A percentile compares a stretch with the other conserved stretches of the same genome.
These are phyloP conservation scores for Cladosporium sp. DNA, from an alignment of 2,329 filamentous ascomycete species.

Conservation along the genomic window DNA sequence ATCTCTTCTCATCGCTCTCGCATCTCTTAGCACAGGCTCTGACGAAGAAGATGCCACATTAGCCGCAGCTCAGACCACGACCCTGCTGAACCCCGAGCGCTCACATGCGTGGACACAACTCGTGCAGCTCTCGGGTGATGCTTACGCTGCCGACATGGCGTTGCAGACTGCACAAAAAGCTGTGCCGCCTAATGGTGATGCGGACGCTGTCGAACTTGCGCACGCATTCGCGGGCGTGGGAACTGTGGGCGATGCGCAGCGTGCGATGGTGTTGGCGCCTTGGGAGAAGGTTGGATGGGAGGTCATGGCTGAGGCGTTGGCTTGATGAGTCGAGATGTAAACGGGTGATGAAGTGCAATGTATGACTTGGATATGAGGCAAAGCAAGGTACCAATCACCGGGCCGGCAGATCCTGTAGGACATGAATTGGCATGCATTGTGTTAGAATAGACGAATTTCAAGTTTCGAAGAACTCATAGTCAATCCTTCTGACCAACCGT, in stretches of 20 bases:
- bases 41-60: conserved; percentile 46
- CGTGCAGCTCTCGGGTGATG: conserved; percentile 53
- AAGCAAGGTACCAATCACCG: no score
- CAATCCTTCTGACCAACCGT: no score
- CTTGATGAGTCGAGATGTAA: background rate
- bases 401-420: no score
- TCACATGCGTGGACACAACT: conserved; percentile 78
- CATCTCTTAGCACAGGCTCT: conserved; percentile 49
- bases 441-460: no score
- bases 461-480: no score
- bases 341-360: background rate
- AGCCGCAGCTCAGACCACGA: conserved; percentile 66
- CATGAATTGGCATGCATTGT: no score
- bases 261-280: conserved; percentile 73
- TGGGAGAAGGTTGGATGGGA: conserved; percentile 68
- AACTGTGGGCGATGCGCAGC: conserved; percentile 67
- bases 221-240: conserved; percentile 71
- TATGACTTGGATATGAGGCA: no score
- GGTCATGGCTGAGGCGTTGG: conserved; percentile 1
- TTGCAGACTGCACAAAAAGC: conserved; percentile 70
- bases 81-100: conserved; percentile 76
- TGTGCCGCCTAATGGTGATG: conserved; percentile 65
- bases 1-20: conserved; percentile 70
- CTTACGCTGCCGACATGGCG: conserved; percentile 69
- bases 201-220: conserved; percentile 67